phyloP scores from a whole-genome alignment of 495 filamentous ascomycete species.

The Endocarpon pusillum region DNA sequence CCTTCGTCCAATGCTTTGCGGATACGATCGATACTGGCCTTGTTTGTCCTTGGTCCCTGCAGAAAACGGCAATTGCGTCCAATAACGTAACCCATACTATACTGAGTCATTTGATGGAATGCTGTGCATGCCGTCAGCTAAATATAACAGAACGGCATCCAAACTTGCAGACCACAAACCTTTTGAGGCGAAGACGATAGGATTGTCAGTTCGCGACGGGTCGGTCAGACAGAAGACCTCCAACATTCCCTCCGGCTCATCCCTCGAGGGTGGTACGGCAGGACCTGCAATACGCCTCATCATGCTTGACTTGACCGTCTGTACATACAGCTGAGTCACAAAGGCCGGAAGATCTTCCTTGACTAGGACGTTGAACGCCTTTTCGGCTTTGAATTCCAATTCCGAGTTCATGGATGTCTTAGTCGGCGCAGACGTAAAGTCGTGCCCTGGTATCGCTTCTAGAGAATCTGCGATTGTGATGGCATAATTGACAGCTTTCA shows the following conservation, averaged over 20 bases:
- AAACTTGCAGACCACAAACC: conserved; percentile 25
- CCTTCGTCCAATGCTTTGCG: conserved; percentile 35
- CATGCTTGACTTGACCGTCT: conserved; percentile 38
- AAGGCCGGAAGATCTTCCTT: conserved; percentile 54
- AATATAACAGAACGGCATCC: too few species aligned
- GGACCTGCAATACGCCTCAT: conserved; percentile 38
- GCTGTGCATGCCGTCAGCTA: conserved; percentile 17
- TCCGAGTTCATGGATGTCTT: conserved; percentile 31
- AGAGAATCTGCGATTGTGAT: conserved; percentile 43
- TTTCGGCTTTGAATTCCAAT: conserved; percentile 38
- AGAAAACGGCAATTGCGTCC: conserved; percentile 48
- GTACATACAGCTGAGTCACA: conserved; percentile 43
- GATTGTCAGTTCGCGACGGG: conserved; percentile 54
- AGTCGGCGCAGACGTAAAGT: conserved; percentile 23
- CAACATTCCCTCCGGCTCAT: conserved; percentile 50
- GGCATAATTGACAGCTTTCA: conserved; percentile 55
- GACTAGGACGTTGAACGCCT: conserved; percentile 41
- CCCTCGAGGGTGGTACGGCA: conserved; percentile 31
- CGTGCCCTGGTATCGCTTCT: conserved; percentile 25
- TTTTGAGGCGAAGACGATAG: conserved; percentile 63
- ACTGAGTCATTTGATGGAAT: conserved; percentile 46
- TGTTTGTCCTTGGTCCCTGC: conserved; percentile 38
- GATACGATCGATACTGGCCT: conserved; percentile 34
- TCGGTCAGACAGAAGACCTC: conserved; percentile 68
- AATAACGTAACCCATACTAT: conserved; percentile 38